Conservation (phyloP, 1,284 basidiomycete species). For the Trichosporon inkin region DNA sequence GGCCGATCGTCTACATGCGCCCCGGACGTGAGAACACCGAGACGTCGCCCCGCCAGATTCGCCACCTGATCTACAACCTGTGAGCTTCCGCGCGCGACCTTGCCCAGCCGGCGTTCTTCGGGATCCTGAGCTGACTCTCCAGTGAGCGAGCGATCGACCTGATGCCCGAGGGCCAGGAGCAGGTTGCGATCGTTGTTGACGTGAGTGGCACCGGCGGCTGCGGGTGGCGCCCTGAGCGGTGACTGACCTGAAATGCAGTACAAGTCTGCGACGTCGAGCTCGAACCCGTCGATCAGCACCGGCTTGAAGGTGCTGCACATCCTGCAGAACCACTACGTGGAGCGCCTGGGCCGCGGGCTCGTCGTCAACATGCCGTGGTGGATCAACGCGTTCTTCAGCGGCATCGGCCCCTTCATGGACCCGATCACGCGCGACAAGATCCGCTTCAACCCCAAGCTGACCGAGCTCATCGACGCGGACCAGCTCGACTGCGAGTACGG, state of each 20-base stretch:
- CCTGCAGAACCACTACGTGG: slow-evolving; percentile 85
- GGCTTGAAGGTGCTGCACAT: slow-evolving; percentile 75
- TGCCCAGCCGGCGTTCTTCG: neutral
- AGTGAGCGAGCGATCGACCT: slow-evolving; percentile 81
- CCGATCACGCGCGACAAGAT: slow-evolving; percentile 89
- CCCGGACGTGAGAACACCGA: slow-evolving; percentile 78
- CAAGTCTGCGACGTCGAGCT: slow-evolving; percentile 69
- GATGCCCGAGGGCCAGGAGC: slow-evolving; percentile 75
- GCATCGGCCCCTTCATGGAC: slow-evolving; percentile 81
- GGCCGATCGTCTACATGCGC: slow-evolving; percentile 77
- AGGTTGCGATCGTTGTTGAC: slow-evolving; percentile 74
- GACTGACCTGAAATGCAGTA: slow-evolving; percentile 69
- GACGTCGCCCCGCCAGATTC: slow-evolving; percentile 66
- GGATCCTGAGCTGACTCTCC: neutral
- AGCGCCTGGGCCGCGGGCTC: slow-evolving; percentile 73
- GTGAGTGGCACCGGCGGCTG: slow-evolving; percentile 55
- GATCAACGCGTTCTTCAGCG: slow-evolving; percentile 80
- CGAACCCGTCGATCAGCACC: slow-evolving; percentile 72
- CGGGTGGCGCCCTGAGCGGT: slow-evolving; percentile 70
- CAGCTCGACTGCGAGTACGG: slow-evolving; percentile 82
- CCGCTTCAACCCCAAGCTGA: slow-evolving; percentile 78
- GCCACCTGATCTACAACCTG: slow-evolving; percentile 77
- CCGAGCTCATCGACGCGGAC: slow-evolving; percentile 66
- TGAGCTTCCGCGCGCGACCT: slow-evolving; percentile 51
- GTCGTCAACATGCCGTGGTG: slow-evolving; percentile 76